Conservation (phyloP, 257 asterid species). For the Lycium ferocissimum region DNA sequence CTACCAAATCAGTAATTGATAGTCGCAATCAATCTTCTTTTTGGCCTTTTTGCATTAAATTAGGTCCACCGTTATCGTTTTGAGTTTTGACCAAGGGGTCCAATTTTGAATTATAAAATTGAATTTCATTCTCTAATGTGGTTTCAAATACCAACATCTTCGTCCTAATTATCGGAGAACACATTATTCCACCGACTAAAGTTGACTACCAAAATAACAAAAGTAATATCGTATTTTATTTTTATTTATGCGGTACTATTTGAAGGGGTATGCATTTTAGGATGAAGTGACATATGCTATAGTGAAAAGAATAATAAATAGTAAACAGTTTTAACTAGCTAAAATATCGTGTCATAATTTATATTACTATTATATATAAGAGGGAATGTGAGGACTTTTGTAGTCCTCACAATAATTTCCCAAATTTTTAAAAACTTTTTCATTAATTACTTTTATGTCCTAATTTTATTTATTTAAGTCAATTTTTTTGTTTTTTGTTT, state of each 20-base stretch:
- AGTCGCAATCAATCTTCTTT: background rate
- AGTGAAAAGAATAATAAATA: background rate
- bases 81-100: constrained; percentile 8
- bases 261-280: background rate
- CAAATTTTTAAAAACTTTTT: too few species aligned
- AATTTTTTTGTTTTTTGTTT: too few species aligned
- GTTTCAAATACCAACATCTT: background rate
- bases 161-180: constrained; percentile 25
- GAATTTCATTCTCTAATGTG: background rate
- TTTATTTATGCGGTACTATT: background rate
- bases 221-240: background rate
- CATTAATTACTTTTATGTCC: too few species aligned
- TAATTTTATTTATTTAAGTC: too few species aligned
- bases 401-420: too few species aligned
- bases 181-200: background rate
- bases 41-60: background rate
- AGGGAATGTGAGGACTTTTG: too few species aligned
- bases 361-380: too few species aligned
- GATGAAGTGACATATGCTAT: background rate
- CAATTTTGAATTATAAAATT: background rate
- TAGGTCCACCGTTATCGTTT: background rate
- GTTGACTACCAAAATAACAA: background rate
- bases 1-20: constrained; percentile 28
- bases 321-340: background rate
- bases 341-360: background rate